These are phyloP conservation scores for Didymella glomerata DNA, from an alignment of 2,329 filamentous ascomycete genomes.

Conservation along the genomic window DNA sequence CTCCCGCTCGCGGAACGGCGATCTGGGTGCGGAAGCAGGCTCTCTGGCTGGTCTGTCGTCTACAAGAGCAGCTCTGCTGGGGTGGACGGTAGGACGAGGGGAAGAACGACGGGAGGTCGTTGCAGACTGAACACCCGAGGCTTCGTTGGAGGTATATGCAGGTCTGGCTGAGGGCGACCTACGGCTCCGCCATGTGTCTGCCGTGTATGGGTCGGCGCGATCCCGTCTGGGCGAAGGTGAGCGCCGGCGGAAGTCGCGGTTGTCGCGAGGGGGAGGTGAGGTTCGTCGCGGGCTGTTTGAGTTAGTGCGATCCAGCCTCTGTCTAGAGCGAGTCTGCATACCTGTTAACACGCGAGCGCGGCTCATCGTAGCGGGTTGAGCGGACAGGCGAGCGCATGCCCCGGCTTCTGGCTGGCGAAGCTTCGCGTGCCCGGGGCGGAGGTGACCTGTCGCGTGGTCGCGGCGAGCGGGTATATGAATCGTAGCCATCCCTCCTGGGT, in stretches of 20 bases:
- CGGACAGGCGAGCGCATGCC: conserved; percentile 55
- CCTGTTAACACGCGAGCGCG: conserved; percentile 52
- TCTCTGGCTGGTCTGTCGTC: conserved; percentile 38
- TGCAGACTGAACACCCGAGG: conserved; percentile 63
- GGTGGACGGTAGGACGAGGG: conserved; percentile 61
- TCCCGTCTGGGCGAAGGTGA: conserved; percentile 63
- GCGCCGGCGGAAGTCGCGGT: conserved; percentile 60
- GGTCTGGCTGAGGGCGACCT: conserved; percentile 60
- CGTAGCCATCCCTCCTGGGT: conserved; percentile 51
- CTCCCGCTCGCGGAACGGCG: conserved; percentile 49
- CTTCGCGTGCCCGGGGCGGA: conserved; percentile 55
- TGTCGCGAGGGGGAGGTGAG: conserved; percentile 54
- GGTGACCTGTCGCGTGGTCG: conserved; percentile 54
- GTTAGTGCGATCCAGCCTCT: conserved; percentile 9
- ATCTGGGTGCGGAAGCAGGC: conserved; percentile 44
- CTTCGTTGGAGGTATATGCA: conserved; percentile 55
- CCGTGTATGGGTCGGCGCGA: conserved; percentile 57
- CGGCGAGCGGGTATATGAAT: conserved; percentile 53
- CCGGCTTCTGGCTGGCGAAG: conserved; percentile 58
- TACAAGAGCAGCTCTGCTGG: conserved; percentile 59
- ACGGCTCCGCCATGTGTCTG: conserved; percentile 61
- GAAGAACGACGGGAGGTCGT: conserved; percentile 69
- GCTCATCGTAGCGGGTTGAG: conserved; percentile 56
- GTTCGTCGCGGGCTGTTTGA: conserved; percentile 47
- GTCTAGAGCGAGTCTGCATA: conserved; percentile 17